These are phyloP conservation scores for Malassezia slooffiae DNA, from an alignment of 1,284 basidiomycete genomes.

Conservation along the genomic window DNA sequence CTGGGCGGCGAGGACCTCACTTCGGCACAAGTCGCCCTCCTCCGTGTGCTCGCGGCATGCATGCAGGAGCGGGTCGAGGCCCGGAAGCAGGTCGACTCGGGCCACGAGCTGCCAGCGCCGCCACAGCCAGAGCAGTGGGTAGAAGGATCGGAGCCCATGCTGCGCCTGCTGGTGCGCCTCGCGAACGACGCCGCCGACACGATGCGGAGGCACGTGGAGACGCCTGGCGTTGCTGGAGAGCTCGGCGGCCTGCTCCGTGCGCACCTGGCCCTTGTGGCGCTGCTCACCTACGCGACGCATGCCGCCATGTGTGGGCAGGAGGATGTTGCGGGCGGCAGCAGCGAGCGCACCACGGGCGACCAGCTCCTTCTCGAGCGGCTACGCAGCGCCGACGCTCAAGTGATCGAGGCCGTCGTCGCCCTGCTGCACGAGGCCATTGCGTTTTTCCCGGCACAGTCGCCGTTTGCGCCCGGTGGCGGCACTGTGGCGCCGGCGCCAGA, in stretches of 20 bases:
- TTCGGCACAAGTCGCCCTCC: slow-evolving; percentile 1
- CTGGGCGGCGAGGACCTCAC: slow-evolving; percentile 1
- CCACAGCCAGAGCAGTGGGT: neutral
- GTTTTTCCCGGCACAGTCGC: slow-evolving; percentile 8
- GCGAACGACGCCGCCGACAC: neutral
- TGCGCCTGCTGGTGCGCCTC: neutral
- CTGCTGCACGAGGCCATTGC: slow-evolving; percentile 3
- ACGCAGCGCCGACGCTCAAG: neutral
- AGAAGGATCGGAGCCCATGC: neutral
- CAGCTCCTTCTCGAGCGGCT: slow-evolving; percentile 2
- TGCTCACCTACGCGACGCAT: slow-evolving; percentile 1
- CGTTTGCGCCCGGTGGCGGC: neutral
- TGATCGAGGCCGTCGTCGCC: slow-evolving; percentile 2
- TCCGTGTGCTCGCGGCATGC: slow-evolving; percentile 2
- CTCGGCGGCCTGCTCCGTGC: slow-evolving; percentile 8
- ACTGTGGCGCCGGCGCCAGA: neutral
- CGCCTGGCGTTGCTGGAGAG: neutral
- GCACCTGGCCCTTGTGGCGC: slow-evolving; percentile 12
- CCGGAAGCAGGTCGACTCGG: too few species aligned
- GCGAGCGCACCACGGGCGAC: neutral
- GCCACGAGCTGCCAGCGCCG: too few species aligned
- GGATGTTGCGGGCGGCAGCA: neutral
- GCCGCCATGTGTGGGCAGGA: slow-evolving; percentile 10
- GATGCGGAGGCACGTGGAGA: slow-evolving; percentile 3
- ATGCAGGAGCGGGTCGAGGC: slow-evolving; percentile 4